phyloP scores from a whole-genome alignment of 306 rosid genomes.

The Quercus dentata region DNA sequence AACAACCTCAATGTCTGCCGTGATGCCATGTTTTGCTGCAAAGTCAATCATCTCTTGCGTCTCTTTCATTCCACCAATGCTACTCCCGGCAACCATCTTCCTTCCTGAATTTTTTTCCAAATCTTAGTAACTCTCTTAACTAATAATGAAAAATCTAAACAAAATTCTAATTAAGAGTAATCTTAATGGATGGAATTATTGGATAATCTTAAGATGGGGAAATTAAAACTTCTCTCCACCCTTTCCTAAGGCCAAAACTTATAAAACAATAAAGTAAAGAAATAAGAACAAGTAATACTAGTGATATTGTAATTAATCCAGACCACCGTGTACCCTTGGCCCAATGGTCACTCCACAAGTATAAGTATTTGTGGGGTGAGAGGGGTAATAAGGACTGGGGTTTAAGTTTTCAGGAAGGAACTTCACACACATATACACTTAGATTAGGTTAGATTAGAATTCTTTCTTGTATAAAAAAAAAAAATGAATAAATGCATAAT shows the following conservation, averaged over 20 bases:
- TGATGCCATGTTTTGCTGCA: conserved; percentile 29
- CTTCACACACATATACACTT: accelerated
- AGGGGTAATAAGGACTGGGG: accelerated
- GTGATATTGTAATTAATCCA: too few species aligned
- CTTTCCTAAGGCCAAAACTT: too few species aligned
- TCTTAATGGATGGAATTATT: too few species aligned
- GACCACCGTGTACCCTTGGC: accelerated
- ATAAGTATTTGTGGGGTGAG: accelerated
- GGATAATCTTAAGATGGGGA: too few species aligned
- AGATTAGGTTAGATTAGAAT: accelerated
- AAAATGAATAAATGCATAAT: too few species aligned
- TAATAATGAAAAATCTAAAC: too few species aligned
- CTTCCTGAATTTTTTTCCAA: background rate
- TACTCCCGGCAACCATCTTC: conserved; percentile 15
- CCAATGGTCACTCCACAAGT: accelerated
- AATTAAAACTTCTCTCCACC: too few species aligned
- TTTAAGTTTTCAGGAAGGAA: accelerated
- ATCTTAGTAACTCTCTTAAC: background rate
- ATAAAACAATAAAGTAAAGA: too few species aligned
- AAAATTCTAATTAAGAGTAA: too few species aligned
- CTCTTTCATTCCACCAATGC: conserved; percentile 17
- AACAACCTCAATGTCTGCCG: conserved; percentile 4
- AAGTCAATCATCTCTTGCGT: conserved; percentile 33
- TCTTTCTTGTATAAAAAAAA: too few species aligned
- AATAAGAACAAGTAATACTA: too few species aligned